Evolutionary conservation across 1,284 basidiomycete species (phyloP), one percentile per base, ranked within the genome.

Genomic region (Sporisorium exsertum): DNA sequence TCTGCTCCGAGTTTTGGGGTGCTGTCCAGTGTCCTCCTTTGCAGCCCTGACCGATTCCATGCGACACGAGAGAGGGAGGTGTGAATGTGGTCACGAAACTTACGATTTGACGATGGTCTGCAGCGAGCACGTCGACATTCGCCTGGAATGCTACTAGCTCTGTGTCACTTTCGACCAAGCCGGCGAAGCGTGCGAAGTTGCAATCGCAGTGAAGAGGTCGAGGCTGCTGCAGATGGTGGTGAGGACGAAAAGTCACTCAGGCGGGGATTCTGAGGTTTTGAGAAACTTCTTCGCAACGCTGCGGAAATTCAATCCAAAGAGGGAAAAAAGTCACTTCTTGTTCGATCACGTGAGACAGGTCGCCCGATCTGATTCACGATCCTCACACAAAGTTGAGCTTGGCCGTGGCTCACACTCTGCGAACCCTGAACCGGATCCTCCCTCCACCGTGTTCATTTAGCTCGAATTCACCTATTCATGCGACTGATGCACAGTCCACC

Each of bases 221-320:
- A 45, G 12, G 40, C 37, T 40, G 18, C 40, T 55, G 53, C 53
- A 55, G 53, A 55, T 55, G 53, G n/a, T 45, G 53, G 53, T 5
- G 26, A 12, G 22, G 18, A 15, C 12, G 18, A 26, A 43, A 20
- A 13, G 9, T n/a, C n/a, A n/a, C n/a, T n/a, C n/a, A n/a, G n/a
- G n/a, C 5, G 50, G 6, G n/a, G 3, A n/a, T 29, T 27, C 10
- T 15, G 13, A 24, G 0, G 13, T 6, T 26, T 22, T 0, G 13
- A 27, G 46, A 49, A 49, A 27, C 20, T 18, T 29, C 46, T 18
- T 35, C 33, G 8, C 13, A 29, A 27, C 12, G 37, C 37, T 40
- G 37, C 37, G 37, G 37, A n/a, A n/a, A n/a, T n/a, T n/a, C n/a
- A n/a, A n/a, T n/a, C n/a, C n/a, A n/a, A n/a, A n/a, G n/a, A n/a